Evolutionary conservation across 345 rosid species (phyloP).

Genomic region (Isatis tinctoria): DNA sequence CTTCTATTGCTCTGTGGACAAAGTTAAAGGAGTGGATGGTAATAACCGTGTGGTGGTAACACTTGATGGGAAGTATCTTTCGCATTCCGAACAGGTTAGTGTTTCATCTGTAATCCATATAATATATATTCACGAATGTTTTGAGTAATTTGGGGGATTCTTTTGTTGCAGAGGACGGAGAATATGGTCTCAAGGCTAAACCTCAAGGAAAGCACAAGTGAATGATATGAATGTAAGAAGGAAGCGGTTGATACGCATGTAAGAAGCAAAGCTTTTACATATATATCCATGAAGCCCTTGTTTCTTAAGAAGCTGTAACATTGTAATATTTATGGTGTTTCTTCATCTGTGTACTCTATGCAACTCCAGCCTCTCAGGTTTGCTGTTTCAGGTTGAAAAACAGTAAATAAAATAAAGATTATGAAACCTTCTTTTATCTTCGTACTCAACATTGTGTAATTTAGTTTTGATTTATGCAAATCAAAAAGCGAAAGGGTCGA

Average conservation of each 20-base stretch:
- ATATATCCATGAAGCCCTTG: neutral
- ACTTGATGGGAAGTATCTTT: conserved; percentile 84
- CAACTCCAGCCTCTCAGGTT: neutral
- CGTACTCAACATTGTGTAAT: too few relatives aligned
- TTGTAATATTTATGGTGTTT: conserved; percentile 8
- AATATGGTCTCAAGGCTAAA: conserved; percentile 57
- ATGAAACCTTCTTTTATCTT: neutral
- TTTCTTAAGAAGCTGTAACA: neutral
- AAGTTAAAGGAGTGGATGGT: conserved; percentile 78
- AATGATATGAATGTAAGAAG: conserved; percentile 14
- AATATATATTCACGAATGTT: neutral
- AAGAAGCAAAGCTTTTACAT: neutral
- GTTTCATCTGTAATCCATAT: neutral
- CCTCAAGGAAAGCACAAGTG: conserved; percentile 18
- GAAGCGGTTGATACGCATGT: conserved; percentile 1
- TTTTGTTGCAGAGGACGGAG: conserved; percentile 47
- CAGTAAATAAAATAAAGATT: neutral
- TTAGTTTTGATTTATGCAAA: too few relatives aligned
- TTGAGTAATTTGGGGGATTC: neutral
- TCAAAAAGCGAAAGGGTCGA: neutral
- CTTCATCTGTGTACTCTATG: neutral
- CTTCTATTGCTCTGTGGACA: conserved; percentile 92
- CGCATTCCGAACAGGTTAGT: conserved; percentile 76
- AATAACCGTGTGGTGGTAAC: conserved; percentile 77
- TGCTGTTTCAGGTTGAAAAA: neutral